Percentiles rank a stretch among this genome's conserved stretches.
phyloP scores from a whole-genome alignment of 1,139 yeast genomes.

The Pichia sp. region DNA sequence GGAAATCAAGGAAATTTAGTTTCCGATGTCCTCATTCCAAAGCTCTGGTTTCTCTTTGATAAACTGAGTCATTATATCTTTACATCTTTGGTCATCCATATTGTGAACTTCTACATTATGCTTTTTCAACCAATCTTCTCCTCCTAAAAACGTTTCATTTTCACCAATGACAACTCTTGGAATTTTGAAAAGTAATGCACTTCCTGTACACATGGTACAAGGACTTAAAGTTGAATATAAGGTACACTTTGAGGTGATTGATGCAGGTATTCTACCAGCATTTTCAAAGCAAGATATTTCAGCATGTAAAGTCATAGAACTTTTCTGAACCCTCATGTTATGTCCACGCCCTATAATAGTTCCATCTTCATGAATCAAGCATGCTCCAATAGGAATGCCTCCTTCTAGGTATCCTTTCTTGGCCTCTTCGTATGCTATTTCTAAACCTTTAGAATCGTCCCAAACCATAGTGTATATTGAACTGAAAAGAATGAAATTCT shows the following conservation, averaged over 20 bases:
- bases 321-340: conserved; percentile 77
- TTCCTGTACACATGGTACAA: conserved; percentile 93
- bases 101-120: conserved; percentile 74
- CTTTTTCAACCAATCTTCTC: conserved; percentile 58
- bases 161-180: conserved; percentile 85
- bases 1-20: conserved; percentile 8
- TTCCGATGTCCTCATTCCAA: conserved; percentile 91
- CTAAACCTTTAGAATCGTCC: conserved; percentile 59
- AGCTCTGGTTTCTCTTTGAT: conserved; percentile 69
- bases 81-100: conserved; percentile 59
- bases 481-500: too few relatives aligned
- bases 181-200: conserved; percentile 80
- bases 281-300: conserved; percentile 84
- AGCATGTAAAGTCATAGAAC: conserved; percentile 78
- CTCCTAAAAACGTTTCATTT: conserved; percentile 70
- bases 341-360: conserved; percentile 79
- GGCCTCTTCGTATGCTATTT: conserved; percentile 70
- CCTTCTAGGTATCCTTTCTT: conserved; percentile 59
- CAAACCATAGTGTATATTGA: too few relatives aligned
- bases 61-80: conserved; percentile 65
- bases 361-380: conserved; percentile 70
- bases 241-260: conserved; percentile 59
- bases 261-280: conserved; percentile 77
- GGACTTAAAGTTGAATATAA: conserved; percentile 92
- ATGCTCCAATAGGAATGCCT: conserved; percentile 79